These are phyloP conservation scores for Sophora flavescens DNA, from an alignment of 306 rosid genomes.

Conservation along the genomic window DNA sequence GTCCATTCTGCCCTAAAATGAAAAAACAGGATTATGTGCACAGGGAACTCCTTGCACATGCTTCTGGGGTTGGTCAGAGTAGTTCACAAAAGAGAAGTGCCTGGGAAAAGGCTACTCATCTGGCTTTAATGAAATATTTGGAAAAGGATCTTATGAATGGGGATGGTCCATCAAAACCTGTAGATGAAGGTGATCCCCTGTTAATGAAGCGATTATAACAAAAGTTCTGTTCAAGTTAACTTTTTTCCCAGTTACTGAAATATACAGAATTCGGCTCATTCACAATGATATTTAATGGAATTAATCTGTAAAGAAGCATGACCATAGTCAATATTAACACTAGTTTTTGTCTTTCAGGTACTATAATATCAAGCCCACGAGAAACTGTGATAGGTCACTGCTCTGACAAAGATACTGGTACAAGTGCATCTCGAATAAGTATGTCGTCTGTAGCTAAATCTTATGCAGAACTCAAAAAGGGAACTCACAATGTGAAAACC, in stretches of 20 bases:
- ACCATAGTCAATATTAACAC: not conserved
- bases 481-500: constrained; percentile 65
- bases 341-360: constrained; percentile 52
- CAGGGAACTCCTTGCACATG: constrained; percentile 84
- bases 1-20: constrained; percentile 84
- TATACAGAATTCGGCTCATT: not conserved
- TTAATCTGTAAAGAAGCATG: not conserved
- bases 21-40: constrained; percentile 64
- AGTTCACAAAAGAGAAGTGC: constrained; percentile 74
- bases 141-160: constrained; percentile 59
- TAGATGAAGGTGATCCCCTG: constrained; percentile 54
- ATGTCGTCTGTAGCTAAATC: constrained; percentile 50
- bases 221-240: not conserved
- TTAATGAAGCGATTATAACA: constrained; percentile 30
- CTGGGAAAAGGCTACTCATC: constrained; percentile 82
- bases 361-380: constrained; percentile 25
- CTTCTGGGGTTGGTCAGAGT: constrained; percentile 93
- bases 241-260: not conserved
- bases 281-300: constrained; percentile 1
- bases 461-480: constrained; percentile 74
- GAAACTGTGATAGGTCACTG: constrained; percentile 51
- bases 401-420: constrained; percentile 61
- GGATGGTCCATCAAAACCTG: constrained; percentile 62
- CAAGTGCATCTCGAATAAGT: constrained; percentile 63
- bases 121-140: constrained; percentile 78